phyloP scores from a whole-genome alignment of 495 filamentous ascomycete species.

The Gamarada debralockiae region DNA sequence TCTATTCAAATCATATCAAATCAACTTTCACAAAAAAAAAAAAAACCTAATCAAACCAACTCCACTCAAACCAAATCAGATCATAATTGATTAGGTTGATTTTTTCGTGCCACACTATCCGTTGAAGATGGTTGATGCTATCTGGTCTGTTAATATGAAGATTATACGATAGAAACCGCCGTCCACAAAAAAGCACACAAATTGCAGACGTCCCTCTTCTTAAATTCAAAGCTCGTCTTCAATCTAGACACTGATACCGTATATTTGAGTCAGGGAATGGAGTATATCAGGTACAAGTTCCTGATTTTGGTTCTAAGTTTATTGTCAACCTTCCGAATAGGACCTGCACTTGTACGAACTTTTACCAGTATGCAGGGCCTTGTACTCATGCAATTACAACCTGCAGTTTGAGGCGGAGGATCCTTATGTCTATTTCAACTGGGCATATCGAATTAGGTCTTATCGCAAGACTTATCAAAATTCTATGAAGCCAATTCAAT shows the following conservation, averaged over 20 bases:
- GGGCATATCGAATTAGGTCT: not conserved
- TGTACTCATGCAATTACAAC: not conserved
- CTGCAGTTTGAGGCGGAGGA: not conserved
- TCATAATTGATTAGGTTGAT: too few relatives aligned
- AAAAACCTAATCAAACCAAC: too few relatives aligned
- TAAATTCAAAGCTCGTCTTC: not conserved
- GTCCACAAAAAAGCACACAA: not conserved
- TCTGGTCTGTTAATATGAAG: too few relatives aligned
- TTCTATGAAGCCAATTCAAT: not conserved
- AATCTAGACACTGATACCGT: slow-evolving; percentile 13
- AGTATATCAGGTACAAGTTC: not conserved
- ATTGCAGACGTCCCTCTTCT: not conserved
- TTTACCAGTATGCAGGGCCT: not conserved
- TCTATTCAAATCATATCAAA: too few relatives aligned
- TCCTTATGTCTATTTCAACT: not conserved
- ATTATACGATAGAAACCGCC: not conserved
- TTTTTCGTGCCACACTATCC: too few relatives aligned
- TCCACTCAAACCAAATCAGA: too few relatives aligned
- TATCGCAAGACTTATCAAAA: not conserved
- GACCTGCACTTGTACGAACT: too few relatives aligned
- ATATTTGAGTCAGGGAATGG: slow-evolving; percentile 5
- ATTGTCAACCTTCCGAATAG: slow-evolving; percentile 2
- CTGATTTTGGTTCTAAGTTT: not conserved
- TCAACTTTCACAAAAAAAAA: too few relatives aligned
- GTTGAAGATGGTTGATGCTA: too few relatives aligned